A percentile compares a stretch with the other conserved stretches of the same genome.
Conservation (phyloP, 108 stramenopile genomes). For the Cyclotella sp. region DNA sequence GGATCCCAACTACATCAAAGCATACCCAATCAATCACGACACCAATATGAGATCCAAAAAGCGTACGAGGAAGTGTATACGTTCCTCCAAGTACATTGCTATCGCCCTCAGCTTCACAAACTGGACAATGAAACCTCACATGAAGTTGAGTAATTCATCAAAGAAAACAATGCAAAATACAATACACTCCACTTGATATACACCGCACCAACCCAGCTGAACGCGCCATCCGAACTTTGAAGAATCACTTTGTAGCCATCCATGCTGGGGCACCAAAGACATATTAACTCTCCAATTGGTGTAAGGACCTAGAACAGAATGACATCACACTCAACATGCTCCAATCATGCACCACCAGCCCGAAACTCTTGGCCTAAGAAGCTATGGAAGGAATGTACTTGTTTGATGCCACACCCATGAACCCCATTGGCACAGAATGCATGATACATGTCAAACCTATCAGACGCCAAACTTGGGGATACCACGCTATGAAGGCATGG, state of each 20-base stretch:
- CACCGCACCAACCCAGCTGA: constrained; percentile 1
- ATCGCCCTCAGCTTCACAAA: background rate
- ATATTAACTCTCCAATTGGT: background rate
- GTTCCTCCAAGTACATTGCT: background rate
- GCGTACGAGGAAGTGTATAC: too few relatives aligned
- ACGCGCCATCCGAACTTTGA: background rate
- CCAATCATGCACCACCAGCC: background rate
- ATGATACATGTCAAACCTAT: background rate
- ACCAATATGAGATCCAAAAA: too few relatives aligned
- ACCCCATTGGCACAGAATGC: background rate
- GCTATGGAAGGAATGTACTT: background rate
- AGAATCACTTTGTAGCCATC: background rate
- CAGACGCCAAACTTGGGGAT: background rate
- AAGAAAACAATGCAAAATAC: background rate
- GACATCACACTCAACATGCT: background rate
- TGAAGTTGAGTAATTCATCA: background rate
- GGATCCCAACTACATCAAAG: too few relatives aligned
- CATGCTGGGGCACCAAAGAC: background rate
- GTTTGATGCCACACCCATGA: background rate
- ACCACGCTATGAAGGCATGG: background rate
- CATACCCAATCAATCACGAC: too few relatives aligned
- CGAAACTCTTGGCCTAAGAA: background rate
- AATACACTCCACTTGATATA: background rate
- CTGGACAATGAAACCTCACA: background rate
- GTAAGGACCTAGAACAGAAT: background rate